Evolutionary conservation across 768 basidiomycete genomes (phyloP).

Genomic region (Rossbeevera mucosa): DNA sequence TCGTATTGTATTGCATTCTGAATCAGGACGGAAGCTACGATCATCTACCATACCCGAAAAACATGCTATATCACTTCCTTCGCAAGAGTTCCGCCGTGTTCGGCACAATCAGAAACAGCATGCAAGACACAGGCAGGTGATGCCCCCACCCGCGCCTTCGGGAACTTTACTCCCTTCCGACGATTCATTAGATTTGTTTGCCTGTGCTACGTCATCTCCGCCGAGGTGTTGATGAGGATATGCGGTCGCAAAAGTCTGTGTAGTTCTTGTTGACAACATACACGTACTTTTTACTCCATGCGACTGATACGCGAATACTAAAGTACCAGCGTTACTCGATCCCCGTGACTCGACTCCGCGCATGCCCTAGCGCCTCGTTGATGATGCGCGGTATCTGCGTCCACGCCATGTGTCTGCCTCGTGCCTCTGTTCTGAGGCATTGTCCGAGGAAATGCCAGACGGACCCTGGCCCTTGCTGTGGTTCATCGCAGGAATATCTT

Average conservation of each 20-base stretch:
- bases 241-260: background rate
- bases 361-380: background rate
- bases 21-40: background rate
- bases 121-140: constrained; percentile 1
- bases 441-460: background rate
- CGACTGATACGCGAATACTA: background rate
- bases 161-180: constrained; percentile 35
- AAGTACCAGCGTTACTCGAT: background rate
- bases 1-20: constrained; percentile 33
- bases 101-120: constrained; percentile 10
- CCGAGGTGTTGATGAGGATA: constrained; percentile 12
- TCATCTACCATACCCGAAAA: constrained; percentile 17
- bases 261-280: background rate
- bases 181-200: constrained; percentile 49
- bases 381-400: background rate
- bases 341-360: background rate
- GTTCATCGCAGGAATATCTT: constrained; percentile 3
- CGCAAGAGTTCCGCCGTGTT: constrained; percentile 3
- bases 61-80: constrained; percentile 4
- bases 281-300: background rate
- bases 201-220: constrained; percentile 32
- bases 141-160: background rate
- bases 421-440: constrained; percentile 9
- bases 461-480: background rate
- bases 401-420: constrained; percentile 21